Evolutionary conservation across 2,329 filamentous ascomycete species (phyloP), one percentile per base, ranked within the genome.

Genomic region (Tolypocladium sp.): DNA sequence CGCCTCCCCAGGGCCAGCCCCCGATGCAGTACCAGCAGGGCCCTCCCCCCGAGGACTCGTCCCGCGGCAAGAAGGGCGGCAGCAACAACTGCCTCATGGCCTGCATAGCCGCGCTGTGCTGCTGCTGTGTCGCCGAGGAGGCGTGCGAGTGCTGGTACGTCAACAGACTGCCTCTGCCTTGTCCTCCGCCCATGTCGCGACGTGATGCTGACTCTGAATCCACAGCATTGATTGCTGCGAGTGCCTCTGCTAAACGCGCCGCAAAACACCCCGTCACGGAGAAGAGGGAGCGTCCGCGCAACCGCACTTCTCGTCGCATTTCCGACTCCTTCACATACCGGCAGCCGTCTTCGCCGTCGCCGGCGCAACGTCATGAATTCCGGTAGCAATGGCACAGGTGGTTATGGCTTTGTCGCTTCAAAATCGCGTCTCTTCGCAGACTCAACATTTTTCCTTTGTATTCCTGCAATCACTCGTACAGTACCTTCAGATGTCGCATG

Each of bases 121-220:
- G 76, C 69, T 82, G 79, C 69, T 81, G 77, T 62, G 74, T 77
- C 58, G 71, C 74, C 51, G 79, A 81, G 59, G 79, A 80, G 63
- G 74, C 72, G 37, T 81, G 79, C 68, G 79, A 82, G 65, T 77
- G 76, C 63, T 81, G 79, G 76, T 75, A 72, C 70, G 73, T 71
- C 7, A 13, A 35, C 13, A 12, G 3, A 17, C 38, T 15, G n/a
- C 15, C 17, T 2, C 4, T 2, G 30, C 30, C 5, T 9, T 22
- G 10, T 22, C 20, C 9, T 10, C 44, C 42, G 13, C 33, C n/a
- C 12, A 25, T 17, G 10, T 2, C 8, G 22, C 5, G 25, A 41
- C 22, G 35, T 13, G 33, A 25, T 4, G 20, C 56, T 58, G 38
- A 56, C 35, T 27, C 10, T 22, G 4, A 22, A 6, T 27, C 4